Percentiles rank a stretch among this genome's conserved stretches.
phyloP scores from a whole-genome alignment of 441 rosid genomes.

The Syzygium malaccense region DNA sequence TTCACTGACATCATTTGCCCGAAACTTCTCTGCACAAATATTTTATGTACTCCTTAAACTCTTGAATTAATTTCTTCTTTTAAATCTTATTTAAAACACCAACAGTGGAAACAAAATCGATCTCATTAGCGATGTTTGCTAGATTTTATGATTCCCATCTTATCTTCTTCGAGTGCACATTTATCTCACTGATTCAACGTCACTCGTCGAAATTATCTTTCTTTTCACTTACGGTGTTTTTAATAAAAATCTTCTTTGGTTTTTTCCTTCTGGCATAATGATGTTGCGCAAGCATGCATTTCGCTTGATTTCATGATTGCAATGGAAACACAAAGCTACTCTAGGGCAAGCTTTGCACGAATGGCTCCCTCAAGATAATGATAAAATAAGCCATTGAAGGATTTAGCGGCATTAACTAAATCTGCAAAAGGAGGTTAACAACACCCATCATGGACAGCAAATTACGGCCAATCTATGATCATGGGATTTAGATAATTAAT shows the following conservation, averaged over 20 bases:
- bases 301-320: neutral
- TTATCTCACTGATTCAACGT: neutral
- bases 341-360: neutral
- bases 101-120: neutral
- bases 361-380: neutral
- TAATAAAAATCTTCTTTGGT: neutral
- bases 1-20: neutral
- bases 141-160: neutral
- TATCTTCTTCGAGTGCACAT: neutral
- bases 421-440: neutral
- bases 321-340: neutral
- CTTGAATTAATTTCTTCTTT: neutral
- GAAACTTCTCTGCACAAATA: neutral
- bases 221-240: neutral
- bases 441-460: neutral
- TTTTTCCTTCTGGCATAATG: neutral
- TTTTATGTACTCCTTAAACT: neutral
- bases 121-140: neutral
- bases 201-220: neutral
- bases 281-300: neutral
- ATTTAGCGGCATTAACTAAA: neutral
- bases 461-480: neutral
- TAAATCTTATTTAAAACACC: neutral
- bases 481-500: neutral
- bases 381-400: neutral